Conservation (phyloP, 1,139 yeast genomes). For the Blastobotrys elegans region DNA sequence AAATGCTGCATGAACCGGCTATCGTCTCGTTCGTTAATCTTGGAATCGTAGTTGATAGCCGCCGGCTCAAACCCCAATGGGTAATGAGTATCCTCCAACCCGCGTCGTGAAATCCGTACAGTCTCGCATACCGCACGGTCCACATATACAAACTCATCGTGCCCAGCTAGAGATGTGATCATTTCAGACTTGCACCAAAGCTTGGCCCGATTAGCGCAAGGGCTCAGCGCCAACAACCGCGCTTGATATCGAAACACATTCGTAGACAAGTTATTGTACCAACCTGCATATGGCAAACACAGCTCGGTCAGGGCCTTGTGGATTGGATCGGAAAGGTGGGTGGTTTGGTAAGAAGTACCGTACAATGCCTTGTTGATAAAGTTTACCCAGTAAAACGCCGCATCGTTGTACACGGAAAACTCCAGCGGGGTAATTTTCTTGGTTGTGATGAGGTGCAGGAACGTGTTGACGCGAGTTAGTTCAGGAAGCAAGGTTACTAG, state of each 20-base stretch:
- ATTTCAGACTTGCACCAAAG: not conserved
- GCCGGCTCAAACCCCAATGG: not conserved
- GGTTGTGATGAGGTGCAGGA: not conserved
- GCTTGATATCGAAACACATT: not conserved
- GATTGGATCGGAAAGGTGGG: slow-evolving; percentile 21
- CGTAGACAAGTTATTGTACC: not conserved
- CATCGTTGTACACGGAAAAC: not conserved
- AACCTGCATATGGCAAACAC: not conserved
- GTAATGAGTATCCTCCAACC: not conserved
- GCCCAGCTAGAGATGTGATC: not conserved
- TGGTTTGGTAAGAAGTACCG: too few relatives aligned
- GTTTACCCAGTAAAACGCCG: not conserved
- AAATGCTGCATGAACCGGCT: not conserved
- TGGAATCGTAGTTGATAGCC: not conserved
- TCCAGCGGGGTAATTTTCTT: not conserved
- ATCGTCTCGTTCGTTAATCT: too few relatives aligned
- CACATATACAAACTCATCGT: not conserved
- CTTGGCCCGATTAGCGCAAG: not conserved
- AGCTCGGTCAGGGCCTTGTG: not conserved
- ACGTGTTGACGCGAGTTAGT: not conserved
- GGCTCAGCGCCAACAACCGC: not conserved
- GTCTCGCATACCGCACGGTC: not conserved
- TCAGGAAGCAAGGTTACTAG: not conserved
- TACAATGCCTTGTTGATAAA: not conserved
- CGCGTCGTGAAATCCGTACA: not conserved